phyloP scores from a whole-genome alignment of 805 yeast genomes.

The Candida hungchunana region DNA sequence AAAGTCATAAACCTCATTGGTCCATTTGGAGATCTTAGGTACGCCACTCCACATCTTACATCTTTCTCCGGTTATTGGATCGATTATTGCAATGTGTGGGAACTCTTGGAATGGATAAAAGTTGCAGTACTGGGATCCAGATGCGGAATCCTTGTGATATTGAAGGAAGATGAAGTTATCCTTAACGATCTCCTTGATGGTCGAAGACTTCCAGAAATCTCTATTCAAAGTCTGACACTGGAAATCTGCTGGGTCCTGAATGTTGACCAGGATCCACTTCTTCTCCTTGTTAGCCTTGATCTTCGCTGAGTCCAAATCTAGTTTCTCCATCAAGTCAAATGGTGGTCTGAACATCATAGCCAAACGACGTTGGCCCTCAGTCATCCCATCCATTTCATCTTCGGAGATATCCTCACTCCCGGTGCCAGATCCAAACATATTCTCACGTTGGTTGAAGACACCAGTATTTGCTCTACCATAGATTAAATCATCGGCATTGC shows the following conservation, averaged over 20 bases:
- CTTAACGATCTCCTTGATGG: slow-evolving; percentile 58
- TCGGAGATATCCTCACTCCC: slow-evolving; percentile 32
- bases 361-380: slow-evolving; percentile 55
- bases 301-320: slow-evolving; percentile 72
- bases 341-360: slow-evolving; percentile 92
- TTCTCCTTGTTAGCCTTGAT: slow-evolving; percentile 53
- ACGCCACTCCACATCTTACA: slow-evolving; percentile 71
- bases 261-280: slow-evolving; percentile 84
- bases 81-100: slow-evolving; percentile 91
- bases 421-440: slow-evolving; percentile 4
- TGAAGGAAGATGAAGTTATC: slow-evolving; percentile 80
- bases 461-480: slow-evolving; percentile 31
- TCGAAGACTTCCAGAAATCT: slow-evolving; percentile 81
- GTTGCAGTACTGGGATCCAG: slow-evolving; percentile 66
- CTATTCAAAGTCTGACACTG: slow-evolving; percentile 87
- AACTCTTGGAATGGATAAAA: slow-evolving; percentile 65
- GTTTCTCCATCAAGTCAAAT: slow-evolving; percentile 72
- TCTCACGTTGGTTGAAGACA: slow-evolving; percentile 34
- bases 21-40: slow-evolving; percentile 57
- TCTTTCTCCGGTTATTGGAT: slow-evolving; percentile 94
- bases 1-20: slow-evolving; percentile 67
- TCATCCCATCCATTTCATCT: slow-evolving; percentile 20
- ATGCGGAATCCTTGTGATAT: slow-evolving; percentile 71
- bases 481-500: slow-evolving; percentile 18
- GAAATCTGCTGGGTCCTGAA: slow-evolving; percentile 83